These are phyloP conservation scores for Cnidoscolus chayamansa DNA, from an alignment of 441 rosid genomes.

Conservation along the genomic window DNA sequence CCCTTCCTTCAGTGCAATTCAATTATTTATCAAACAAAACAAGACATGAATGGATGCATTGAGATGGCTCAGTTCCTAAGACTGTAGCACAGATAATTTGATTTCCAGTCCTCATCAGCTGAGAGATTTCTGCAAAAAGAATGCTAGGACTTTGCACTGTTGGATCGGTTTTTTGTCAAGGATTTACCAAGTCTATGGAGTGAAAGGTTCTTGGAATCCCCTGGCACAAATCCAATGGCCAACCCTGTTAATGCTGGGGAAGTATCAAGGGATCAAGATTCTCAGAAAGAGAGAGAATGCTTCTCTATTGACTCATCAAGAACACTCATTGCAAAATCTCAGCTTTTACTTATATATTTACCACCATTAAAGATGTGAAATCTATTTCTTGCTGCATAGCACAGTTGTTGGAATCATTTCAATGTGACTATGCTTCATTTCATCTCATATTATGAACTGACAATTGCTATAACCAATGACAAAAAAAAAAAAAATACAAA, in stretches of 20 bases:
- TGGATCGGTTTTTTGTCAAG: conserved; percentile 55
- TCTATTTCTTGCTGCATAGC: background rate
- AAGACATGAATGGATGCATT: conserved; percentile 47
- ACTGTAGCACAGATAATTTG: conserved; percentile 32
- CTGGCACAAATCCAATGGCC: conserved; percentile 84
- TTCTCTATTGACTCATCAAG: conserved; percentile 1
- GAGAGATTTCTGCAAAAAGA: conserved; percentile 49
- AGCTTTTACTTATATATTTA: background rate
- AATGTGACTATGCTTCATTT: background rate
- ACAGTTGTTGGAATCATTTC: conserved; percentile 3
- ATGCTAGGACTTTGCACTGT: conserved; percentile 54
- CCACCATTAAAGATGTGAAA: background rate
- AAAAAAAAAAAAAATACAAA: background rate
- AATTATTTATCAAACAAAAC: conserved; percentile 52
- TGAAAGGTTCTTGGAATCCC: conserved; percentile 56
- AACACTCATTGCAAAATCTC: background rate
- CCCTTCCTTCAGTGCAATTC: conserved; percentile 57
- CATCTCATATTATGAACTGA: background rate
- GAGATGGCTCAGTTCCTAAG: conserved; percentile 56
- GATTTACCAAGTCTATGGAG: conserved; percentile 48
- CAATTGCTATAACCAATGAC: background rate
- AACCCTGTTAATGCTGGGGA: conserved; percentile 65
- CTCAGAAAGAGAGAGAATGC: conserved; percentile 31
- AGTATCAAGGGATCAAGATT: conserved; percentile 66
- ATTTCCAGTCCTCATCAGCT: conserved; percentile 33